These are phyloP conservation scores for Pythium sp. DNA, from an alignment of 352 stramenopile species.

Conservation along the genomic window DNA sequence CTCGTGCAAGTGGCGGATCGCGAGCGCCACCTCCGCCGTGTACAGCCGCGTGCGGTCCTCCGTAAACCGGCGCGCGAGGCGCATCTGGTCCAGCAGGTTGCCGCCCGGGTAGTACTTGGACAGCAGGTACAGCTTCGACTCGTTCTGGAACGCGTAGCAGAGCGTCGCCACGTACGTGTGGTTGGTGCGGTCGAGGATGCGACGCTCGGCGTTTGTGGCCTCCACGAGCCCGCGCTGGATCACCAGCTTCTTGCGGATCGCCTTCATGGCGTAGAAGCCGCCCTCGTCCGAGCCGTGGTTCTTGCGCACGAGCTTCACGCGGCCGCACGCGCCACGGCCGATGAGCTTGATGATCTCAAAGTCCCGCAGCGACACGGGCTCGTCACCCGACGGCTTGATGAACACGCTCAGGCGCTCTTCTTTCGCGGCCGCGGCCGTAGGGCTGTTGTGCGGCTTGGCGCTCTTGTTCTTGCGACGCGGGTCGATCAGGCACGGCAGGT, in stretches of 20 bases:
- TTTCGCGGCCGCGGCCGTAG: slow-evolving; percentile 28
- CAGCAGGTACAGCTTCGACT: slow-evolving; percentile 88
- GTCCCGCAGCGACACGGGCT: slow-evolving; percentile 72
- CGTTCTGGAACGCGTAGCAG: slow-evolving; percentile 89
- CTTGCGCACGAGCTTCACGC: slow-evolving; percentile 87
- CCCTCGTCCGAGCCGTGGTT: slow-evolving; percentile 81
- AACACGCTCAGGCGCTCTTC: slow-evolving; percentile 73
- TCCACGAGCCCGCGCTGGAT: slow-evolving; percentile 87
- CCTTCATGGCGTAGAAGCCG: slow-evolving; percentile 85
- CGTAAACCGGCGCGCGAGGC: slow-evolving; percentile 87
- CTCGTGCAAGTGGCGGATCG: slow-evolving; percentile 92
- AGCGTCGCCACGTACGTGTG: slow-evolving; percentile 97
- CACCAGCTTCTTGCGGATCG: slow-evolving; percentile 86
- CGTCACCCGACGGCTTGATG: slow-evolving; percentile 60
- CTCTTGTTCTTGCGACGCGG: slow-evolving; percentile 69
- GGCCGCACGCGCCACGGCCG: slow-evolving; percentile 89
- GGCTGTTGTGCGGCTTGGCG: slow-evolving; percentile 61
- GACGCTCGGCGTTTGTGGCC: slow-evolving; percentile 88
- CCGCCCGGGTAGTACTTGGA: slow-evolving; percentile 97
- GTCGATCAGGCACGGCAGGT: slow-evolving; percentile 78
- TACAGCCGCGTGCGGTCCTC: slow-evolving; percentile 95
- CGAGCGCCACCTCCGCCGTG: slow-evolving; percentile 94
- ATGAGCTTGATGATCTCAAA: slow-evolving; percentile 99
- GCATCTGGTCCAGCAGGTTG: slow-evolving; percentile 92
- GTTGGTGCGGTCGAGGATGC: slow-evolving; percentile 90